Percentiles rank a stretch among this genome's conserved stretches.
Conservation (phyloP, 169 alveolate genomes). For the Amoebophrya sp. region DNA sequence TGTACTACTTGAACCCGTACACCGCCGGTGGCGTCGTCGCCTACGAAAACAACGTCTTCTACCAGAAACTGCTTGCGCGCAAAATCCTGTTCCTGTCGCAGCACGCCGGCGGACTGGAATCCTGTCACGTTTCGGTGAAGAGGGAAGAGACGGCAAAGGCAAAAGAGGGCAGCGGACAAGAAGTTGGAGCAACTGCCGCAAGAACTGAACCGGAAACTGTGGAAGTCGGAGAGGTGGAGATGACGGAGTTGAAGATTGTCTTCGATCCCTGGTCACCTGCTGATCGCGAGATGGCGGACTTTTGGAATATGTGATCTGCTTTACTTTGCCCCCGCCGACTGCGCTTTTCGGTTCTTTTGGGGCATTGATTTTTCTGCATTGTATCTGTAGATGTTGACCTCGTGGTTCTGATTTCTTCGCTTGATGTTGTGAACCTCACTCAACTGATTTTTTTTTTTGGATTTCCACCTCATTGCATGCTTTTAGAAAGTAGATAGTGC, state of each 20-base stretch:
- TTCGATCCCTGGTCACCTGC: background rate
- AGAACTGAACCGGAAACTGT: background rate
- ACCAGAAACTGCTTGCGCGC: background rate
- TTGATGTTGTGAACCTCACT: no score
- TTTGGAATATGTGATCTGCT: background rate
- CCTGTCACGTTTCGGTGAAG: no score
- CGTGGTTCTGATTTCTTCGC: no score
- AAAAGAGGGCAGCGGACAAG: background rate
- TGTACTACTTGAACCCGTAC: background rate
- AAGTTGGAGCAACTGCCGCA: background rate
- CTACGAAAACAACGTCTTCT: background rate
- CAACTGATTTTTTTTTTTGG: no score
- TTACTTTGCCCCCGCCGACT: no score
- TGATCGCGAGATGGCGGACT: background rate
- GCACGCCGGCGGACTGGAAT: background rate
- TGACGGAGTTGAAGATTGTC: no score
- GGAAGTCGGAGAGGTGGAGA: background rate
- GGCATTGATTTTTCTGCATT: no score
- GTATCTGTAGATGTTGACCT: no score
- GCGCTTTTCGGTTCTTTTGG: no score
- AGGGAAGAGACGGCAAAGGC: no score
- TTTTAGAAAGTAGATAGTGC: no score
- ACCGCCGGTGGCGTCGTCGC: background rate
- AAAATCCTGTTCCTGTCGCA: background rate
- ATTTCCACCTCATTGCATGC: no score